Percentiles rank a stretch among this genome's conserved stretches.
phyloP scores from a whole-genome alignment of 805 yeast species.

The Ogataea methylovora region DNA sequence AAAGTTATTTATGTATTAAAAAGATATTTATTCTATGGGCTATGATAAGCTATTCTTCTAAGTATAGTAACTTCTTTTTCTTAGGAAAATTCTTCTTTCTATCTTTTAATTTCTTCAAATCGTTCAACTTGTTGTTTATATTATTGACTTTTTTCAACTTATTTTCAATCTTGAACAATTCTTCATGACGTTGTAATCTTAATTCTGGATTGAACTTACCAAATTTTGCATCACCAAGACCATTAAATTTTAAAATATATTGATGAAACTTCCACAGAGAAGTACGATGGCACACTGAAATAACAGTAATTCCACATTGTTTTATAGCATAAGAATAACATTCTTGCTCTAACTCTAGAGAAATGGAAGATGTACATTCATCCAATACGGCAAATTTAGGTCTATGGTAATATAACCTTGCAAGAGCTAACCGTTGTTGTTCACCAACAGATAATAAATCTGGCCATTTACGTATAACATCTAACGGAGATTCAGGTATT shows the following conservation, averaged over 20 bases:
- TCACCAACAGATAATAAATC: slow-evolving; percentile 87
- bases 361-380: slow-evolving; percentile 92
- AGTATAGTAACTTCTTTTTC: not conserved
- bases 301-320: slow-evolving; percentile 65
- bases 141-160: slow-evolving; percentile 62
- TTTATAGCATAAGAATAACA: slow-evolving; percentile 78
- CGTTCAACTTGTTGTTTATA: slow-evolving; percentile 57
- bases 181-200: slow-evolving; percentile 71
- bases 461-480: slow-evolving; percentile 71
- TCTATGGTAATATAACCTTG: slow-evolving; percentile 80
- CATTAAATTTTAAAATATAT: slow-evolving; percentile 74
- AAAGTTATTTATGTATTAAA: too few species aligned
- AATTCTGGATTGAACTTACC: slow-evolving; percentile 63
- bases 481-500: slow-evolving; percentile 41
- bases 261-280: slow-evolving; percentile 91
- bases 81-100: not conserved
- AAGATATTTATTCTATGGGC: too few species aligned
- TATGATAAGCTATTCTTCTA: too few species aligned
- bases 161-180: slow-evolving; percentile 63
- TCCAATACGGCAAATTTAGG: slow-evolving; percentile 94
- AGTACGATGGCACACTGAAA: slow-evolving; percentile 89
- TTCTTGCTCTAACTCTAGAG: slow-evolving; percentile 82
- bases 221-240: slow-evolving; percentile 45
- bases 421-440: slow-evolving; percentile 90
- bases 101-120: slow-evolving; percentile 33